These are phyloP conservation scores for Monosporascus ibericus DNA, from an alignment of 2,329 filamentous ascomycete genomes.

Conservation along the genomic window DNA sequence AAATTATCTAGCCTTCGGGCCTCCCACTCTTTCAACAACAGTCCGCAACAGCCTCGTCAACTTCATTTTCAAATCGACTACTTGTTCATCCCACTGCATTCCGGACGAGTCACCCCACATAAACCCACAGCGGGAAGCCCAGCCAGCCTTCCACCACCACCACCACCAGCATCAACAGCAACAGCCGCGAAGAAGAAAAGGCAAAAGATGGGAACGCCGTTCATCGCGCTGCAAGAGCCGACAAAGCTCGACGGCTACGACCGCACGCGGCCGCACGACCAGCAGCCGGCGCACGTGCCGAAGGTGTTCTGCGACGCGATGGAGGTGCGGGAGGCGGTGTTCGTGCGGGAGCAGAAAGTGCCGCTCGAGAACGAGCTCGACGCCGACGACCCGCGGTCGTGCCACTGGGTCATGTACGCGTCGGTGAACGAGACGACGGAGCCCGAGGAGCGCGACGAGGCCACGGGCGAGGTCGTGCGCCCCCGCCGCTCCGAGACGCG, in stretches of 20 bases:
- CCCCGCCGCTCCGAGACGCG: slow-evolving; percentile 39
- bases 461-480: slow-evolving; percentile 32
- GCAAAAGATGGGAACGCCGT: slow-evolving; percentile 41
- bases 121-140: background rate
- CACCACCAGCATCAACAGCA: background rate
- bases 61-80: background rate
- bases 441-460: slow-evolving; percentile 37
- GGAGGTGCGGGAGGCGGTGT: slow-evolving; percentile 55
- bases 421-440: slow-evolving; percentile 45
- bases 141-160: background rate
- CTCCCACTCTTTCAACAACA: no score
- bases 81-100: background rate
- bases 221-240: slow-evolving; percentile 43
- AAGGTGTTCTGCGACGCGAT: slow-evolving; percentile 57
- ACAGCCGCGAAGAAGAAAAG: background rate
- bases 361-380: slow-evolving; percentile 69
- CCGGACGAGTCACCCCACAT: no score
- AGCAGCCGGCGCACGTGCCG: slow-evolving; percentile 43
- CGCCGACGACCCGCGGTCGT: slow-evolving; percentile 69
- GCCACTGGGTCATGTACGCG: slow-evolving; percentile 84
- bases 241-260: slow-evolving; percentile 44
- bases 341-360: slow-evolving; percentile 53
- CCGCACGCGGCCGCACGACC: slow-evolving; percentile 28
- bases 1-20: no score
- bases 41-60: no score